Evolutionary conservation across 208 protist species (phyloP).

Genomic region (Wallacemonas collosoma): DNA sequence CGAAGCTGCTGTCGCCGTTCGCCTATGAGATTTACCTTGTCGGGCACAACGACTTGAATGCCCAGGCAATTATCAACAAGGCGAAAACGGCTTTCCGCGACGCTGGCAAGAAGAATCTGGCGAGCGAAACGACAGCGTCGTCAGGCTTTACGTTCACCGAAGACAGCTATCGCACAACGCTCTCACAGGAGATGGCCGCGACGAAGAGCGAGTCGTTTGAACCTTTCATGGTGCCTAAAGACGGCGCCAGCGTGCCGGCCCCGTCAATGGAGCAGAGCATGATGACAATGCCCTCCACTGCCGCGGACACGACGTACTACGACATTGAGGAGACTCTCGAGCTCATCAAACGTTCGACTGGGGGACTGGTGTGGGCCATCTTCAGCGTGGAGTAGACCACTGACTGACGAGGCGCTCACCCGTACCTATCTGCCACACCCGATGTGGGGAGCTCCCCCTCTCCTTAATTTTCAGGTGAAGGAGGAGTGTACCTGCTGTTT

Average conservation of each 20-base stretch:
- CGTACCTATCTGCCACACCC: background rate
- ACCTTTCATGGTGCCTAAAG: conserved; percentile 29
- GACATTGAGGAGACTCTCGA: conserved; percentile 62
- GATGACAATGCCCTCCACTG: conserved; percentile 15
- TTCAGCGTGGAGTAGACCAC: conserved; percentile 57
- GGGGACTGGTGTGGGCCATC: conserved; percentile 74
- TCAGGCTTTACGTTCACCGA: conserved; percentile 43
- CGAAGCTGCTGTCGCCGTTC: conserved; percentile 59
- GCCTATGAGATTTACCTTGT: conserved; percentile 79
- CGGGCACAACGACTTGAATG: conserved; percentile 59
- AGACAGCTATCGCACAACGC: conserved; percentile 44
- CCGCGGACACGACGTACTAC: conserved; percentile 26
- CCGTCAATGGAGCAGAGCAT: conserved; percentile 34
- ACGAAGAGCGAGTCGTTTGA: conserved; percentile 20
- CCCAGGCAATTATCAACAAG: conserved; percentile 72
- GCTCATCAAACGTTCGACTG: conserved; percentile 53
- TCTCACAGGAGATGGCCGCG: conserved; percentile 34
- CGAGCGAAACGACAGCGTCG: background rate
- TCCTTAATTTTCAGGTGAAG: too few relatives aligned
- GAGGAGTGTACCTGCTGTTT: too few relatives aligned
- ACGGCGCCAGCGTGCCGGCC: conserved; percentile 2
- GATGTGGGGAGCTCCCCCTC: background rate
- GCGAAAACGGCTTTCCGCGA: conserved; percentile 59
- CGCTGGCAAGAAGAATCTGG: conserved; percentile 1
- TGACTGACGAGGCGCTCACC: background rate